phyloP scores from a whole-genome alignment of 805 yeast genomes.

The Hanseniaspora valbyensis region DNA sequence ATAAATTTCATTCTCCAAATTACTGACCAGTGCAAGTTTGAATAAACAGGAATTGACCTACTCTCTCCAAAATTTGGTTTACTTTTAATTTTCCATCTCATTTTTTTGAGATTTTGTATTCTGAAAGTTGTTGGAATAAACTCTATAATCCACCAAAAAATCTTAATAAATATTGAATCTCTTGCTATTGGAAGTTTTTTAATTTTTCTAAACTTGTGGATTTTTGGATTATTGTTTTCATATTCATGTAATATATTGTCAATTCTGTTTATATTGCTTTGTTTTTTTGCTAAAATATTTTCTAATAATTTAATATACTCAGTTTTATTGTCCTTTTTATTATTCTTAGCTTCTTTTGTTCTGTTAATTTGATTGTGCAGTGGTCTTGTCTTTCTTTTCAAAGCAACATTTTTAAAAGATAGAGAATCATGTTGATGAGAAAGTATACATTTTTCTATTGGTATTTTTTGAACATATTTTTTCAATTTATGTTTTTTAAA shows the following conservation, averaged over 20 bases:
- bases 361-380: no score
- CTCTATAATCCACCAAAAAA: constrained; percentile 55
- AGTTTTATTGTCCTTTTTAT: no score
- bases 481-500: constrained; percentile 35
- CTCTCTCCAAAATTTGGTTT: constrained; percentile 48
- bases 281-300: no score
- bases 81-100: constrained; percentile 41
- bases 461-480: constrained; percentile 33
- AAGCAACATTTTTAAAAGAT: constrained; percentile 21
- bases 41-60: constrained; percentile 39
- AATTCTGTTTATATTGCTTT: no score
- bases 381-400: not conserved
- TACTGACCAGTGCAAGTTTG: constrained; percentile 53
- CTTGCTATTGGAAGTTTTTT: constrained; percentile 12
- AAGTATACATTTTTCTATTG: constrained; percentile 35
- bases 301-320: no score
- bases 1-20: constrained; percentile 43
- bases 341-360: no score
- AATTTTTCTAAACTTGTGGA: constrained; percentile 6
- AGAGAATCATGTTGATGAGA: constrained; percentile 45
- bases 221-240: not conserved
- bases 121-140: constrained; percentile 47
- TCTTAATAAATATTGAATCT: constrained; percentile 9
- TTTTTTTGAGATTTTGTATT: constrained; percentile 34
- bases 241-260: no score